Base-by-base conservation (phyloP, 2,329 filamentous ascomycete genomes). In the Coleophoma crateriformis region DNA sequence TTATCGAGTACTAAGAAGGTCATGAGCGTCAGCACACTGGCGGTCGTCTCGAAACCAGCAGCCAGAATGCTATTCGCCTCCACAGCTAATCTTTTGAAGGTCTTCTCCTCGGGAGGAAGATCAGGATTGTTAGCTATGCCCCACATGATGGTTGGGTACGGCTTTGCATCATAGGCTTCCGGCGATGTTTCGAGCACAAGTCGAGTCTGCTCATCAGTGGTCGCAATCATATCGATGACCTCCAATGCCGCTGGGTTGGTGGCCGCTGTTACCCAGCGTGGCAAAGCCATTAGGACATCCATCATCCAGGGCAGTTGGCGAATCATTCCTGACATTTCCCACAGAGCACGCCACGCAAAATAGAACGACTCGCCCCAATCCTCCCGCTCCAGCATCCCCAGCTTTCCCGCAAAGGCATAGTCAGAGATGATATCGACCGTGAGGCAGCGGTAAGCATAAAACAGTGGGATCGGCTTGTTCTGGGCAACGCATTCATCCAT, bases 1-100 rank as follows among this genome's bases (percentile, higher is more conserved):
- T 67, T 58, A n/a, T 54, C 48, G 19, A 67, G 63, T 1, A 72
- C 51, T 58, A 67, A 49, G 56, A 63, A 71, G 3, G 63, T 56
- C 15, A 64, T 53, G 13, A 67, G 48, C 3, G 61, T 51, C 13
- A 72, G 56, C 0, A 62, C 56, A 50, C 59, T 59, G 11, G 56
- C 61, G 1, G 60, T 64, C 0, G 67, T 71, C 35, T 69, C 65
- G 37, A 63, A 65, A 2, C 65, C 69, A 5, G 68, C 69, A 1
- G 46, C 51, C 1, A 56, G 59, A 17, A 66, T 61, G 2, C 68
- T 38, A 2, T 58, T 53, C 13, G 58, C 61, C 12, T 71, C 68
- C 2, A 61, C 55, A 4, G 54, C 54, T 3, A 71, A 53, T 0
- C 68, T 59, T 3, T 47, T 34, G 1, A 60, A 33, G 0, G 60